Evolutionary conservation across 2,329 filamentous ascomycete genomes (phyloP).

Genomic region (Exophiala lecanii-corni): DNA sequence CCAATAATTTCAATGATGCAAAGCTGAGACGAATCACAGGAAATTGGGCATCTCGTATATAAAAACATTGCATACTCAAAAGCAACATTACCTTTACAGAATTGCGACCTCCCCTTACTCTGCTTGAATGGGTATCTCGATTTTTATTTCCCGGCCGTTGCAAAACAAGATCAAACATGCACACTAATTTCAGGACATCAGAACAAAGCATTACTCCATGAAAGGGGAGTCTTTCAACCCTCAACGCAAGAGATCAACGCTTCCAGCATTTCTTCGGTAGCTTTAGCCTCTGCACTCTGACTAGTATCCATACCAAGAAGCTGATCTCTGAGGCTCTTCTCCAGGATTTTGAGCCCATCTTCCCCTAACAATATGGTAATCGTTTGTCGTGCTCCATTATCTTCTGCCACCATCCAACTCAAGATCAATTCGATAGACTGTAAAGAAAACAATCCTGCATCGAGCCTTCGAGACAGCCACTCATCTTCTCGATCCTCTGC

Average conservation of each 20-base stretch:
- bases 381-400: conserved; percentile 65
- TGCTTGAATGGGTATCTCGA: background rate
- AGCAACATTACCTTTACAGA: too few species aligned
- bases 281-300: conserved; percentile 49
- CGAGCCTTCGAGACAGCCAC: conserved; percentile 70
- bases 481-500: conserved; percentile 60
- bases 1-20: too few species aligned
- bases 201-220: too few species aligned
- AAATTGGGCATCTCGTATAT: too few species aligned
- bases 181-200: too few species aligned
- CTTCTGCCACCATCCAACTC: conserved; percentile 89
- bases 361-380: conserved; percentile 63
- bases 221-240: conserved; percentile 12
- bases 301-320: conserved; percentile 54
- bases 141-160: background rate
- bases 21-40: too few species aligned
- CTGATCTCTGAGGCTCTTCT: conserved; percentile 65
- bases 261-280: conserved; percentile 60
- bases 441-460: conserved; percentile 77
- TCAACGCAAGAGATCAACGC: conserved; percentile 52
- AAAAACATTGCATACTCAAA: too few species aligned
- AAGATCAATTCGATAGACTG: conserved; percentile 80
- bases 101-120: too few species aligned
- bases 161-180: too few species aligned
- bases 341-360: conserved; percentile 57